Percentiles rank a stretch among this genome's conserved stretches.
Conservation (phyloP, 345 rosid genomes). For the Hirschfeldia incana region DNA sequence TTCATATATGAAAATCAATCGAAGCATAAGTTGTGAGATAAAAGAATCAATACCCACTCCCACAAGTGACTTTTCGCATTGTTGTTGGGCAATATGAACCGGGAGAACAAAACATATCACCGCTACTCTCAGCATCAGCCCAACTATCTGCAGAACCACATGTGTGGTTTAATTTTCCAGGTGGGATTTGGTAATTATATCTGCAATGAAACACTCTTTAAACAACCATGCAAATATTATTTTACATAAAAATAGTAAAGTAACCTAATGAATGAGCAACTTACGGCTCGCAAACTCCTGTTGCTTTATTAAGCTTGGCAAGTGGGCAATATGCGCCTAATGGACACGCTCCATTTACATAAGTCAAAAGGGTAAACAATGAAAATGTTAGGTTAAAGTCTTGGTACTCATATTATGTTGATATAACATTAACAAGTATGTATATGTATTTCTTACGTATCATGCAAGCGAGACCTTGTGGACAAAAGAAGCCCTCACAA, state of each 20-base stretch:
- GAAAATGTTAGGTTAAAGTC: conserved; percentile 15
- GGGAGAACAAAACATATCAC: conserved; percentile 73
- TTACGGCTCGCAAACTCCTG: conserved; percentile 85
- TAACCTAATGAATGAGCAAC: conserved; percentile 36
- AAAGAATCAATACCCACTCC: conserved; percentile 74
- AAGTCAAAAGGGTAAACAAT: conserved; percentile 1
- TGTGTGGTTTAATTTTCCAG: conserved; percentile 61
- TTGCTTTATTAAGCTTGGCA: conserved; percentile 69
- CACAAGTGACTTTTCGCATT: conserved; percentile 56
- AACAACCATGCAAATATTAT: neutral
- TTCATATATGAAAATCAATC: neutral
- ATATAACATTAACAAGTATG: neutral
- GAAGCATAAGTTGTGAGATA: conserved; percentile 35
- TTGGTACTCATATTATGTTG: neutral
- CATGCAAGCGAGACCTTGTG: conserved; percentile 92
- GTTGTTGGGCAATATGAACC: conserved; percentile 90
- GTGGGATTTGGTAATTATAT: conserved; percentile 75
- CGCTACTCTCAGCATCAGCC: conserved; percentile 57
- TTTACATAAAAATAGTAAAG: neutral
- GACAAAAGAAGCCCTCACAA: conserved; percentile 96
- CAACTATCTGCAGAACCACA: conserved; percentile 86
- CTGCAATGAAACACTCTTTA: conserved; percentile 40
- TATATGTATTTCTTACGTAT: conserved; percentile 60
- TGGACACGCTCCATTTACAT: conserved; percentile 69
- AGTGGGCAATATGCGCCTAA: conserved; percentile 81